phyloP scores from a whole-genome alignment of 2,329 filamentous ascomycete genomes.

The Penicillium paneum region DNA sequence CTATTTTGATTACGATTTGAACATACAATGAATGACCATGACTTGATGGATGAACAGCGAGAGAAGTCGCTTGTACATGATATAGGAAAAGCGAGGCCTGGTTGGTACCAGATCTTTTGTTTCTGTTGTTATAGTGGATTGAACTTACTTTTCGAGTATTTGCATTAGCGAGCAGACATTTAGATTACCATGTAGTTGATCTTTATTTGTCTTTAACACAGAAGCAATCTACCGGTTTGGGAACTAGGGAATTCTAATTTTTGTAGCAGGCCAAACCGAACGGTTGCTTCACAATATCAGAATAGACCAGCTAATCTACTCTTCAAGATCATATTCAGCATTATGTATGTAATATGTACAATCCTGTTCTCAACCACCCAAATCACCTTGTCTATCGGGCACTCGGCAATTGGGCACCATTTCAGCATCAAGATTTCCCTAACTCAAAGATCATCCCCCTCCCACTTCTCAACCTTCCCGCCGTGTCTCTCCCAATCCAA shows the following conservation, averaged over 20 bases:
- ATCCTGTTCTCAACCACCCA: neutral
- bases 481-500: constrained; percentile 76
- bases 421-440: neutral
- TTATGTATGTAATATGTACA: neutral
- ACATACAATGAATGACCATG: constrained; percentile 29
- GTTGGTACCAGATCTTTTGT: constrained; percentile 24
- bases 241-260: too few species aligned
- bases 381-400: neutral
- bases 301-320: neutral
- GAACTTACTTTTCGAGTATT: neutral
- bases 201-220: neutral
- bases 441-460: constrained; percentile 25
- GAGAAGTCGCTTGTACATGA: constrained; percentile 30
- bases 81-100: constrained; percentile 21
- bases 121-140: constrained; percentile 15
- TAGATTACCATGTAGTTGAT: neutral
- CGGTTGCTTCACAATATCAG: neutral
- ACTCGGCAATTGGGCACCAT: too few species aligned
- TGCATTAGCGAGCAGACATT: neutral
- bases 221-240: neutral
- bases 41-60: constrained; percentile 23
- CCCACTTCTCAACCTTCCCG: constrained; percentile 57
- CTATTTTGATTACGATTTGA: constrained; percentile 22
- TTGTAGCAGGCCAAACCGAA: neutral
- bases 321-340: neutral